Evolutionary conservation across 73 alveolate genomes (phyloP).

Genomic region (Effrenium voratum): DNA sequence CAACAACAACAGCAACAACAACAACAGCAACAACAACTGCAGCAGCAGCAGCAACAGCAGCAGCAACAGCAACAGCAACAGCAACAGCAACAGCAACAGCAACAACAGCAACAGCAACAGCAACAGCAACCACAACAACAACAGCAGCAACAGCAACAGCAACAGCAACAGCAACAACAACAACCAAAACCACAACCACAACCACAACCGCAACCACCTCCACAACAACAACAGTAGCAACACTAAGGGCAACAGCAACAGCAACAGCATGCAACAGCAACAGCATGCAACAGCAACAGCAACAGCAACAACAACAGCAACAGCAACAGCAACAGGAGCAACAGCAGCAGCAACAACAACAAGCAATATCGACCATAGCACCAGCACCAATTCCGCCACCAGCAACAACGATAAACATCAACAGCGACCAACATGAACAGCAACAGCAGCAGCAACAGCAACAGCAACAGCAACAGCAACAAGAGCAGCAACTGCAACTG

Average conservation of each 20-base stretch:
- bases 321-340: slow-evolving; percentile 5
- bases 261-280: slow-evolving; percentile 2
- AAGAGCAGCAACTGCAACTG: background rate
- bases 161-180: background rate
- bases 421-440: background rate
- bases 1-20: background rate
- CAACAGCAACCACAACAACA: background rate
- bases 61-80: background rate
- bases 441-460: background rate
- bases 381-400: background rate
- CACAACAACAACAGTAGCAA: slow-evolving; percentile 9
- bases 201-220: background rate
- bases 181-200: background rate
- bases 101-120: background rate
- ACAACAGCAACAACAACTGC: background rate
- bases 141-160: background rate
- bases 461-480: background rate
- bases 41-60: background rate
- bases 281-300: slow-evolving; percentile 13
- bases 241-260: background rate
- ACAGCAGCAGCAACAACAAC: background rate
- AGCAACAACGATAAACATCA: background rate
- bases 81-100: background rate
- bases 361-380: background rate
- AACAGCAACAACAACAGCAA: slow-evolving; percentile 22